These are phyloP conservation scores for Darksidea phi DNA, from an alignment of 495 filamentous ascomycete species.

Conservation along the genomic window DNA sequence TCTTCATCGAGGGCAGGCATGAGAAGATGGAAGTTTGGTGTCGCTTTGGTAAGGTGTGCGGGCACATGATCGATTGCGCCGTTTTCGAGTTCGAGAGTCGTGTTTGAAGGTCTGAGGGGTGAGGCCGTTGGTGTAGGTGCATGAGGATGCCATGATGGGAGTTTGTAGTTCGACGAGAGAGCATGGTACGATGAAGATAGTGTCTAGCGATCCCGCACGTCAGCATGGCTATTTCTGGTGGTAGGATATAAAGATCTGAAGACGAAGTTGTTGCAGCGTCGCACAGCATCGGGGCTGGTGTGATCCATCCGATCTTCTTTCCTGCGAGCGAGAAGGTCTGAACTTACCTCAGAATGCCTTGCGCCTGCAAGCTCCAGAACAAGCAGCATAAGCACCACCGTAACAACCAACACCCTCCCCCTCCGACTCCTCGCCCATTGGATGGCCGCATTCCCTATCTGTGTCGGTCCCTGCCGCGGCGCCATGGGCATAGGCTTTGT, in stretches of 20 bases:
- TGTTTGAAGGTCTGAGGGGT: slow-evolving; percentile 29
- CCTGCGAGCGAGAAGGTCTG: background rate
- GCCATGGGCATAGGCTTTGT: slow-evolving; percentile 27
- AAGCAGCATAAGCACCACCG: slow-evolving; percentile 29
- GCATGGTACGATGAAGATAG: slow-evolving; percentile 25
- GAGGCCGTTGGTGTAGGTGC: slow-evolving; percentile 23
- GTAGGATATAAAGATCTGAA: background rate
- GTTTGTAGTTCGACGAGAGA: slow-evolving; percentile 28
- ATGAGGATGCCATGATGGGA: slow-evolving; percentile 29
- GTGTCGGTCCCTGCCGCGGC: slow-evolving; percentile 17
- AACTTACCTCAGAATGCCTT: slow-evolving; percentile 32
- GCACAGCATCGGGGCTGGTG: too few species aligned
- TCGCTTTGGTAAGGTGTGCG: slow-evolving; percentile 47
- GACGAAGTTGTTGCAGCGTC: background rate
- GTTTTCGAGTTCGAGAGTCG: slow-evolving; percentile 31
- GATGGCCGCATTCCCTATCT: slow-evolving; percentile 19
- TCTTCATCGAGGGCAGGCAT: slow-evolving; percentile 54
- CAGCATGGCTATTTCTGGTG: background rate
- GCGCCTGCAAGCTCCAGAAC: slow-evolving; percentile 14
- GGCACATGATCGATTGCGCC: slow-evolving; percentile 33
- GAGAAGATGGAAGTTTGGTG: slow-evolving; percentile 61
- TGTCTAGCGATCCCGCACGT: slow-evolving; percentile 6
- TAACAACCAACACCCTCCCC: slow-evolving; percentile 23
- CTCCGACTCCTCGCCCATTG: slow-evolving; percentile 26
- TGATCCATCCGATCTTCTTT: too few species aligned